Evolutionary conservation across 2,329 filamentous ascomycete species (phyloP), one percentile per base, ranked within the genome.

Genomic region (Lecanosticta acicola): DNA sequence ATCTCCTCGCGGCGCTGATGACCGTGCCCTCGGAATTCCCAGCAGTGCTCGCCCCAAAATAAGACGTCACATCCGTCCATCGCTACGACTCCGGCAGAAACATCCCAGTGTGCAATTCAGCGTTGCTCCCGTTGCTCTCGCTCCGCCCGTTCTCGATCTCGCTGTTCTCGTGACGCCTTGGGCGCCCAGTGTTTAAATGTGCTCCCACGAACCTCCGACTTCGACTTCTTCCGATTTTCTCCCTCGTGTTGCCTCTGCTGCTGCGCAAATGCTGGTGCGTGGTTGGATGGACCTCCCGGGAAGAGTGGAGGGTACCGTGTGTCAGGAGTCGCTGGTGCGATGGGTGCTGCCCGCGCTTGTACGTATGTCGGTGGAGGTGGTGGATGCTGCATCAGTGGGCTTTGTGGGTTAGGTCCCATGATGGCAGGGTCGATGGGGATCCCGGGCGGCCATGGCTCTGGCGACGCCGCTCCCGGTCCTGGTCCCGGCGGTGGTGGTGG

Each of bases 191-290:
- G 37, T 20, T 39, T 39, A 19, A 39, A 39, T n/a, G 18, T 39
- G 17, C 24, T 17, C 5, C 37, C 37, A 14, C 21, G 37, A 24
- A 39, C 24, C 37, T 39, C 24, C 7, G 24, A 29, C 24, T 29
- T 29, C 7, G 24, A 29, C 24, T 29, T 29, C 24, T 29, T 29
- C 7, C 24, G 24, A 11, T 11, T 29, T 11, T 29, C 48, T 11
- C 43, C 43, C 33, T 54, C 51, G n/a, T 41, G 32, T 20, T 54
- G 39, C 13, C 49, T 41, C 39, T 48, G 49, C 50, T 59, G 58
- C 44, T 62, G 59, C 10, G 59, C 60, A 46, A 62, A 62, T 14
- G 58, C 60, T 8, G 60, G 60, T 13, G 49, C 40, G 21, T 52
- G 57, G 36, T 42, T 49, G 3, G 48, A 32, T 17, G 54, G 43